Evolutionary conservation across 805 yeast genomes (phyloP).

Genomic region (Saccharomycopsis malanga): DNA sequence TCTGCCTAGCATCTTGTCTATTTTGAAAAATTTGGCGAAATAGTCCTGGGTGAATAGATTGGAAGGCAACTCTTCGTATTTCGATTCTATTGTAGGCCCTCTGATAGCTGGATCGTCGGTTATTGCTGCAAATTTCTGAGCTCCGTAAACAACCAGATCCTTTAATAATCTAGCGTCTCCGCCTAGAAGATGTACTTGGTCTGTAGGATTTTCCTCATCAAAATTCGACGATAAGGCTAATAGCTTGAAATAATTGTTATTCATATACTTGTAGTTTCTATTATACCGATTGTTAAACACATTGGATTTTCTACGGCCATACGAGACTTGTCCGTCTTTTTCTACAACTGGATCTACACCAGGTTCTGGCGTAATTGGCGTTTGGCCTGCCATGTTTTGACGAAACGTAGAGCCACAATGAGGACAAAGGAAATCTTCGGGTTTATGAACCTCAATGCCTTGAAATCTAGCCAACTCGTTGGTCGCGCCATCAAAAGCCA

Average conservation of each 20-base stretch:
- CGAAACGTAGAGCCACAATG: slow-evolving; percentile 9
- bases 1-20: slow-evolving; percentile 56
- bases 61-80: slow-evolving; percentile 32
- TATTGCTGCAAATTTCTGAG: neutral
- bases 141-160: neutral
- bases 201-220: slow-evolving; percentile 2
- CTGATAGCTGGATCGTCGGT: neutral
- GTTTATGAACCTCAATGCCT: neutral
- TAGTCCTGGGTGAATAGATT: slow-evolving; percentile 77
- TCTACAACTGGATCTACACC: too few species aligned
- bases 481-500: neutral
- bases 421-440: slow-evolving; percentile 1
- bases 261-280: slow-evolving; percentile 5
- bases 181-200: neutral
- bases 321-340: too few species aligned
- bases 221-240: slow-evolving; percentile 10
- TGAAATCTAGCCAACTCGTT: neutral
- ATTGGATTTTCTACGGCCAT: slow-evolving; percentile 3
- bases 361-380: too few species aligned
- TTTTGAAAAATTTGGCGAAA: slow-evolving; percentile 62
- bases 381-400: neutral
- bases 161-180: neutral
- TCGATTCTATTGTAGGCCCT: neutral
- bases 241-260: slow-evolving; percentile 19
- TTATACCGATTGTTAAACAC: slow-evolving; percentile 9